Conservation (phyloP, 2,329 filamentous ascomycete genomes). For the Penicillium hordei region DNA sequence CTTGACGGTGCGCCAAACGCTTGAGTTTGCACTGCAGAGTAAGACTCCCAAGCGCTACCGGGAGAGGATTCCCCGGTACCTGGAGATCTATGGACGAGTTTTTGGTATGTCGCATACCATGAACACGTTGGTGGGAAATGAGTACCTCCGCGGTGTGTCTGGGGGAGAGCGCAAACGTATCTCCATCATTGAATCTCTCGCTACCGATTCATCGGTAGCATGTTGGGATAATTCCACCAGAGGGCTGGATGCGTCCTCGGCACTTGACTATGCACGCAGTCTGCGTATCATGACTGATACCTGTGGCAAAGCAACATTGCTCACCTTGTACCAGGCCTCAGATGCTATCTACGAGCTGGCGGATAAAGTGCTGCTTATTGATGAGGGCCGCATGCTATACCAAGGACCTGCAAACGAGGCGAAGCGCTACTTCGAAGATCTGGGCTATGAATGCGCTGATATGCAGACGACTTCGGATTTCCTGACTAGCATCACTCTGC, state of each 20-base stretch:
- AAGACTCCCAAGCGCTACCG: slow-evolving; percentile 65
- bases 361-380: slow-evolving; percentile 73
- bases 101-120: slow-evolving; percentile 72
- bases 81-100: slow-evolving; percentile 67
- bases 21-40: slow-evolving; percentile 68
- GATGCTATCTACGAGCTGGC: slow-evolving; percentile 66
- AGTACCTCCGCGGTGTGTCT: slow-evolving; percentile 60
- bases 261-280: slow-evolving; percentile 68
- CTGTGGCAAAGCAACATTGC: slow-evolving; percentile 63
- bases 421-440: slow-evolving; percentile 60
- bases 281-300: slow-evolving; percentile 70
- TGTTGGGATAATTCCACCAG: slow-evolving; percentile 75
- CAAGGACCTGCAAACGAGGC: slow-evolving; percentile 58
- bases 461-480: slow-evolving; percentile 71
- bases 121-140: slow-evolving; percentile 64
- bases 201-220: slow-evolving; percentile 66
- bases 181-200: slow-evolving; percentile 70
- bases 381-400: slow-evolving; percentile 65
- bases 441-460: slow-evolving; percentile 59
- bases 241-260: slow-evolving; percentile 70
- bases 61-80: slow-evolving; percentile 62
- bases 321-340: slow-evolving; percentile 67
- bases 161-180: slow-evolving; percentile 75
- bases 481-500: slow-evolving; percentile 68
- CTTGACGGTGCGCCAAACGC: slow-evolving; percentile 69